These are phyloP conservation scores for Xylaria curta DNA, from an alignment of 495 filamentous ascomycete species.

Conservation along the genomic window DNA sequence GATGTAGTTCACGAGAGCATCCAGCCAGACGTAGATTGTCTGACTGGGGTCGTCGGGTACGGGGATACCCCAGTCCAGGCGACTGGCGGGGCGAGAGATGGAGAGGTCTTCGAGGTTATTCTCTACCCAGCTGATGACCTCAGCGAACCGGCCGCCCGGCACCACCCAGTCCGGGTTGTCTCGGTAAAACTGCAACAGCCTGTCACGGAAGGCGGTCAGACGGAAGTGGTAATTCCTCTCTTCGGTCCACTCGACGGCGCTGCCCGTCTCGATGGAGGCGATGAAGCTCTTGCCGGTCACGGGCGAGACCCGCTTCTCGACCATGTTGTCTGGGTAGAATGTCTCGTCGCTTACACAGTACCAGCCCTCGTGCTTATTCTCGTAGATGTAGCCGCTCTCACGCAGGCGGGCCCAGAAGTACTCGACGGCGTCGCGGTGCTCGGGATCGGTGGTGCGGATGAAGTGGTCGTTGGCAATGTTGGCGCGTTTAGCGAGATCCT, in stretches of 20 bases:
- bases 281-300: slow-evolving; percentile 80
- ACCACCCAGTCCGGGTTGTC: slow-evolving; percentile 73
- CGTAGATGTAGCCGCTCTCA: slow-evolving; percentile 82
- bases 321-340: slow-evolving; percentile 80
- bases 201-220: slow-evolving; percentile 77
- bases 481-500: slow-evolving; percentile 71
- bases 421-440: slow-evolving; percentile 84
- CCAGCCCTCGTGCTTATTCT: slow-evolving; percentile 88
- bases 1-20: slow-evolving; percentile 92
- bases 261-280: slow-evolving; percentile 86
- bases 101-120: slow-evolving; percentile 83
- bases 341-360: slow-evolving; percentile 97
- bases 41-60: slow-evolving; percentile 85
- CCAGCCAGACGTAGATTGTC: slow-evolving; percentile 98
- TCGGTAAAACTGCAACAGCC: slow-evolving; percentile 78
- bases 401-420: slow-evolving; percentile 85
- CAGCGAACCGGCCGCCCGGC: slow-evolving; percentile 67
- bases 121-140: slow-evolving; percentile 72
- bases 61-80: slow-evolving; percentile 87
- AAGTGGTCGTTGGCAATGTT: slow-evolving; percentile 80
- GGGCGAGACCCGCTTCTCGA: slow-evolving; percentile 77
- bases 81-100: slow-evolving; percentile 79
- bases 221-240: slow-evolving; percentile 96
- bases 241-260: slow-evolving; percentile 92
- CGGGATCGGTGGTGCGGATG: slow-evolving; percentile 84